phyloP scores from a whole-genome alignment of 805 yeast species.

The Wickerhamomyces mucosus region DNA sequence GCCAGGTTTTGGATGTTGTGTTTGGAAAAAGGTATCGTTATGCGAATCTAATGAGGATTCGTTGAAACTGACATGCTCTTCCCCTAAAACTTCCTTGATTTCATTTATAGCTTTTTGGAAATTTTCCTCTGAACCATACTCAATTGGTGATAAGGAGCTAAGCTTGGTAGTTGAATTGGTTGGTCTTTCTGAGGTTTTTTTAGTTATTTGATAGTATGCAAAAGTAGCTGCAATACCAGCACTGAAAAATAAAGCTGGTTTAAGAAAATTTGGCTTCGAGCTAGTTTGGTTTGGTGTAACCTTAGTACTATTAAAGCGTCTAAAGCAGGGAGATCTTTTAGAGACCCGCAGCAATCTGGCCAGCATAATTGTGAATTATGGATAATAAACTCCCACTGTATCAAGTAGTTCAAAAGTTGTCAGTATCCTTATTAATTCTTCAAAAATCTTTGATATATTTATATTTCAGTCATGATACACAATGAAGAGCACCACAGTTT shows the following conservation, averaged over 20 bases:
- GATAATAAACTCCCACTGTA: neutral
- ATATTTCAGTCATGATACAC: too few relatives aligned
- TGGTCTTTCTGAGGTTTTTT: neutral
- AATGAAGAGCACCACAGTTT: too few relatives aligned
- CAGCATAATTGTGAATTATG: neutral
- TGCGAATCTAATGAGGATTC: conserved; percentile 39
- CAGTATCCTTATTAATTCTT: too few relatives aligned
- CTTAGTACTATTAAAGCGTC: conserved; percentile 1
- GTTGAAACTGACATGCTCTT: conserved; percentile 24
- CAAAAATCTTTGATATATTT: too few relatives aligned
- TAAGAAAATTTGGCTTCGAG: neutral
- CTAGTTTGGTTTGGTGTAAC: neutral
- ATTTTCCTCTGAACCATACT: conserved; percentile 30
- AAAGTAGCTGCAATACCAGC: conserved; percentile 11
- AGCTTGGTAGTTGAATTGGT: conserved; percentile 26
- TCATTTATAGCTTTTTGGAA: conserved; percentile 31
- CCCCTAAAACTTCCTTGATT: conserved; percentile 30
- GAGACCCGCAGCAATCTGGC: neutral
- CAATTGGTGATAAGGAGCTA: conserved; percentile 25
- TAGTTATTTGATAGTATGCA: conserved; percentile 2
- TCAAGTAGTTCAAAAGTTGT: too few relatives aligned
- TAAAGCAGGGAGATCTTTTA: neutral
- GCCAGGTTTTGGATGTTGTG: conserved; percentile 51
- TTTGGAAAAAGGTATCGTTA: conserved; percentile 50
- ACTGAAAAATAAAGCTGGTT: conserved; percentile 8